Conservation (phyloP, 2,329 filamentous ascomycete genomes). For the Botrytis byssoidea region DNA sequence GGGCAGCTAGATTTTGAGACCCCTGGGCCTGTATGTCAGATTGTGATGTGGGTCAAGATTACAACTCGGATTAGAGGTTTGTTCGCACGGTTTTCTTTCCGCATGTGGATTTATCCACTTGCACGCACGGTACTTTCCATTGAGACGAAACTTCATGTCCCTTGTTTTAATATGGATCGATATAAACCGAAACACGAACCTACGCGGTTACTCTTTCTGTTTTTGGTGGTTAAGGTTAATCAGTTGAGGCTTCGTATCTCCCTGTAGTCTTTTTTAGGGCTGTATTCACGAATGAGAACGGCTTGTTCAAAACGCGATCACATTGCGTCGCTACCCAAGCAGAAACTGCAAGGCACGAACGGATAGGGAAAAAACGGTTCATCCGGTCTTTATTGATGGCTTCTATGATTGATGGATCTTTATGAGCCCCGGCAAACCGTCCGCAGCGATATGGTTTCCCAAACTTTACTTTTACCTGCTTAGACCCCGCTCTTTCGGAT, state of each 20-base stretch:
- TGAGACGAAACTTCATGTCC: background rate
- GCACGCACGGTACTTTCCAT: background rate
- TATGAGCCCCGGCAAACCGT: background rate
- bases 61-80: background rate
- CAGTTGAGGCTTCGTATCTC: background rate
- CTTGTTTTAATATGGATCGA: background rate
- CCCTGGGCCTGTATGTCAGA: background rate
- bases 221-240: background rate
- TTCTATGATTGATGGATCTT: background rate
- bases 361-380: background rate
- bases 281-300: background rate
- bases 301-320: background rate
- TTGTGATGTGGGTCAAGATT: background rate
- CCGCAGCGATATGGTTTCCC: background rate
- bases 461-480: background rate
- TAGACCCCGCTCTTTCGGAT: background rate
- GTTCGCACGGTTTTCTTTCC: background rate
- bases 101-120: background rate
- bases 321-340: background rate
- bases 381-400: background rate
- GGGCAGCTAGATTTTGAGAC: background rate
- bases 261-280: background rate
- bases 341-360: background rate
- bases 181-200: background rate
- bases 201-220: background rate